These are phyloP conservation scores for Simplicillium sp. DNA, from an alignment of 2,329 filamentous ascomycete genomes.

Conservation along the genomic window DNA sequence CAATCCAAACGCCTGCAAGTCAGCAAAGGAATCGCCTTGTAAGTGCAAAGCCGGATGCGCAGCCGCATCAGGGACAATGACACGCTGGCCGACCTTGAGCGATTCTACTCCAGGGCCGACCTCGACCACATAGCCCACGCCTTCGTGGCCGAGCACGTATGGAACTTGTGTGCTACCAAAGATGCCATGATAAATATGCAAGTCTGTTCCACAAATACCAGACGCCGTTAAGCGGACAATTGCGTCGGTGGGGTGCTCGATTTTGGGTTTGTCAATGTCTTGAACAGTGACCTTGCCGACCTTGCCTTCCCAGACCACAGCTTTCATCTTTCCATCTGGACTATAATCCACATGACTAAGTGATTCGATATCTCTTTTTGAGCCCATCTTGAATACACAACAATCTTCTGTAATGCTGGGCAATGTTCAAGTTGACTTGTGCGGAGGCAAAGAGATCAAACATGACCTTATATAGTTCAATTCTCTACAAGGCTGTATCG, in stretches of 20 bases:
- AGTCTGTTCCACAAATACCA: conserved; percentile 24
- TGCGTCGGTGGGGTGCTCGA: conserved; percentile 17
- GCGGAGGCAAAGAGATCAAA: too few relatives aligned
- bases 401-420: too few relatives aligned
- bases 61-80: conserved; percentile 18
- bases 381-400: too few relatives aligned
- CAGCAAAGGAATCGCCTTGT: not conserved
- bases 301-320: not conserved
- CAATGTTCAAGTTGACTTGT: too few relatives aligned
- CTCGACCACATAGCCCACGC: conserved; percentile 25
- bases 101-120: conserved; percentile 23
- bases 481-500: too few relatives aligned
- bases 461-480: too few relatives aligned
- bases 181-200: conserved; percentile 22
- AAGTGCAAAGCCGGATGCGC: not conserved
- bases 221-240: conserved; percentile 23
- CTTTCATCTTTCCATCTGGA: not conserved
- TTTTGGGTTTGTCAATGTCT: conserved; percentile 8
- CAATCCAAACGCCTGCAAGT: not conserved
- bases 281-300: conserved; percentile 9
- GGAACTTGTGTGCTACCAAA: conserved; percentile 10
- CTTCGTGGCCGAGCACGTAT: conserved; percentile 26
- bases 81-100: conserved; percentile 26
- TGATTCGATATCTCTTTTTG: too few relatives aligned
- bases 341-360: too few relatives aligned